These are phyloP conservation scores for Penicillium atrosanguineum DNA, from an alignment of 495 filamentous ascomycete genomes.

Conservation along the genomic window DNA sequence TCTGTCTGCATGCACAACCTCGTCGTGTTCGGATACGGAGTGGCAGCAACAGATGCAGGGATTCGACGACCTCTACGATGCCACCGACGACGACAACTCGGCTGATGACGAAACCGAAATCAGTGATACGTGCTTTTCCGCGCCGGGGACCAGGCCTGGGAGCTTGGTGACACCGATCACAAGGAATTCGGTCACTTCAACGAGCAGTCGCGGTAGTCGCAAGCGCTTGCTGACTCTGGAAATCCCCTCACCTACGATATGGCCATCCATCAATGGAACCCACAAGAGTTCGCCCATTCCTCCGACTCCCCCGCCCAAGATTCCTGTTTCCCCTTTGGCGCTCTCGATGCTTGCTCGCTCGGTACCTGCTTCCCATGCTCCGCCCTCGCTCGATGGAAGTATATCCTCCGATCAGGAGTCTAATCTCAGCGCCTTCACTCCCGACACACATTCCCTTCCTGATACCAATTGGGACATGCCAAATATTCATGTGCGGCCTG, in stretches of 20 bases:
- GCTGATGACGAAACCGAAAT: constrained; percentile 40
- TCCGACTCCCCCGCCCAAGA: constrained; percentile 71
- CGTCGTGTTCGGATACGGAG: constrained; percentile 45
- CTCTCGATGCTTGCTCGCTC: constrained; percentile 64
- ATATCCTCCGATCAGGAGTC: constrained; percentile 81
- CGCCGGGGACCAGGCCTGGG: constrained; percentile 39
- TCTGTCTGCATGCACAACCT: constrained; percentile 35
- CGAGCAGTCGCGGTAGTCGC: constrained; percentile 26
- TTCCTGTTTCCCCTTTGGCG: constrained; percentile 72
- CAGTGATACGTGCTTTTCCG: constrained; percentile 46
- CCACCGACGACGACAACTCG: constrained; percentile 63
- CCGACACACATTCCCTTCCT: constrained; percentile 60
- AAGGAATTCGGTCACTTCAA: constrained; percentile 39
- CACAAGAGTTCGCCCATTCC: constrained; percentile 65
- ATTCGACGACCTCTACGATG: constrained; percentile 85
- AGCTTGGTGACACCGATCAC: constrained; percentile 40
- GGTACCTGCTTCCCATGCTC: constrained; percentile 70
- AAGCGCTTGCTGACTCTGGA: constrained; percentile 64
- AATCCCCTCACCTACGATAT: constrained; percentile 65
- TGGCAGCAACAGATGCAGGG: constrained; percentile 47
- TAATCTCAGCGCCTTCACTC: constrained; percentile 75
- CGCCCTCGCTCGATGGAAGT: constrained; percentile 87
- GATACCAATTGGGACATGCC: constrained; percentile 43
- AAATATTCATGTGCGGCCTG: constrained; percentile 35
- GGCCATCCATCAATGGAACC: constrained; percentile 53